phyloP scores from a whole-genome alignment of 805 yeast species.

The Debaryomyces maramus region DNA sequence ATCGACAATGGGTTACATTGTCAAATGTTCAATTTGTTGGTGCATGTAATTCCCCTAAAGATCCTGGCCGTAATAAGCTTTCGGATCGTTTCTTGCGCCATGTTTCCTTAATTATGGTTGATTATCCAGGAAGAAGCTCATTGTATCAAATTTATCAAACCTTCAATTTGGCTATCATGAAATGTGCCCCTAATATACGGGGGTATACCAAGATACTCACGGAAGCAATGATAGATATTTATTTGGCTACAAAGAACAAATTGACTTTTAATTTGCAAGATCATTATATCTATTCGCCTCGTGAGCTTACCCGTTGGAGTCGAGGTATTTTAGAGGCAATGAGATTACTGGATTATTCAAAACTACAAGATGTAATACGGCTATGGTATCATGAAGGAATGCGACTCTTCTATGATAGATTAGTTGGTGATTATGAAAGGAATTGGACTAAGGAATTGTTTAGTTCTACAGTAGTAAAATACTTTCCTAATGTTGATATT shows the following conservation, averaged over 20 bases:
- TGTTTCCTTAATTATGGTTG: conserved; percentile 66
- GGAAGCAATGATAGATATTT: conserved; percentile 65
- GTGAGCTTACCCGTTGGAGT: conserved; percentile 88
- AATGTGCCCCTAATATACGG: conserved; percentile 57
- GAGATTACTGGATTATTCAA: conserved; percentile 31
- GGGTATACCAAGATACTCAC: conserved; percentile 57
- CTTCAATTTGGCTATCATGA: conserved; percentile 56
- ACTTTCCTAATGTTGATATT: conserved; percentile 50
- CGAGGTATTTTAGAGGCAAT: conserved; percentile 66
- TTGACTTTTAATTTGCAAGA: conserved; percentile 43
- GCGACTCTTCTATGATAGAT: conserved; percentile 74
- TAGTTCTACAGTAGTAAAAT: conserved; percentile 25
- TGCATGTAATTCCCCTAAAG: conserved; percentile 90
- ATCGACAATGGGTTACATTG: conserved; percentile 65
- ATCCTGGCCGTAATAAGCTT: conserved; percentile 66
- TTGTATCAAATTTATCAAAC: conserved; percentile 65
- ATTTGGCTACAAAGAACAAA: conserved; percentile 39
- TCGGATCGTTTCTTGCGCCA: conserved; percentile 67
- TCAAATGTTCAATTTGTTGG: conserved; percentile 81
- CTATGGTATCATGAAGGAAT: conserved; percentile 82
- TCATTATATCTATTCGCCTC: conserved; percentile 81
- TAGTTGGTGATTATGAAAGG: conserved; percentile 49
- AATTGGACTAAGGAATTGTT: conserved; percentile 46
- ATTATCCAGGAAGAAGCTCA: conserved; percentile 69
- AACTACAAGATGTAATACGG: conserved; percentile 50